Percentiles rank a stretch among this genome's conserved stretches.
These are phyloP conservation scores for Capronia epimyces DNA, from an alignment of 2,329 filamentous ascomycete species.

Conservation along the genomic window DNA sequence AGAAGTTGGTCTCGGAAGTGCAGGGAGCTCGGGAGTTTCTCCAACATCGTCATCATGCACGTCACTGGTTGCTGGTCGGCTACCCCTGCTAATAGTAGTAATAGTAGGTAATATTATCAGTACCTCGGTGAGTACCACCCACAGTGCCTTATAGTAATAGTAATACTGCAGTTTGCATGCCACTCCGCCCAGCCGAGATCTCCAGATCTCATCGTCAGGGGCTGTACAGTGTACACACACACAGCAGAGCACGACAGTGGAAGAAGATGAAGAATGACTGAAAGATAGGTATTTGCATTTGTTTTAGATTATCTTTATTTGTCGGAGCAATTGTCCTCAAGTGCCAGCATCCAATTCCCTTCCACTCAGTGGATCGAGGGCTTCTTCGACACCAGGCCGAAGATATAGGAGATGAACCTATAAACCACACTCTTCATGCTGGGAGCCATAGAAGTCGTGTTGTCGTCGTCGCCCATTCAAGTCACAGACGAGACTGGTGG, in stretches of 20 bases:
- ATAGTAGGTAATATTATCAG: no score
- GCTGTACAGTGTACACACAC: no score
- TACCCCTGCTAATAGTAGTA: no score
- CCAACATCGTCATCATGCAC: neutral
- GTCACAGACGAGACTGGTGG: slow-evolving; percentile 36
- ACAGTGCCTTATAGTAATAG: no score
- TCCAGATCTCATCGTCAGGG: no score
- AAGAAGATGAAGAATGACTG: neutral
- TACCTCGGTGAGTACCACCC: no score
- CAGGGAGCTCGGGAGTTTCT: neutral
- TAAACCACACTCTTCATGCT: slow-evolving; percentile 28
- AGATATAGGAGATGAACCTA: slow-evolving; percentile 54
- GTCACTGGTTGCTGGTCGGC: no score
- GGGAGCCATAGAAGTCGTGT: neutral
- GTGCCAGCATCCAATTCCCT: slow-evolving; percentile 49
- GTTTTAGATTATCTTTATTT: slow-evolving; percentile 38
- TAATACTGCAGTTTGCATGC: no score
- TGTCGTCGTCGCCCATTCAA: slow-evolving; percentile 9
- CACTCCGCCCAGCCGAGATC: no score
- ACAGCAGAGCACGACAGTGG: no score
- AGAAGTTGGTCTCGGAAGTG: slow-evolving; percentile 1
- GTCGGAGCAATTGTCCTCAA: slow-evolving; percentile 32
- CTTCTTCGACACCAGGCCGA: slow-evolving; percentile 43
- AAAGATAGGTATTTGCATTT: slow-evolving; percentile 24
- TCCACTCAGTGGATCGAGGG: slow-evolving; percentile 33